Conservation (phyloP, 2,329 filamentous ascomycete genomes). For the Xylariaceae sp. region DNA sequence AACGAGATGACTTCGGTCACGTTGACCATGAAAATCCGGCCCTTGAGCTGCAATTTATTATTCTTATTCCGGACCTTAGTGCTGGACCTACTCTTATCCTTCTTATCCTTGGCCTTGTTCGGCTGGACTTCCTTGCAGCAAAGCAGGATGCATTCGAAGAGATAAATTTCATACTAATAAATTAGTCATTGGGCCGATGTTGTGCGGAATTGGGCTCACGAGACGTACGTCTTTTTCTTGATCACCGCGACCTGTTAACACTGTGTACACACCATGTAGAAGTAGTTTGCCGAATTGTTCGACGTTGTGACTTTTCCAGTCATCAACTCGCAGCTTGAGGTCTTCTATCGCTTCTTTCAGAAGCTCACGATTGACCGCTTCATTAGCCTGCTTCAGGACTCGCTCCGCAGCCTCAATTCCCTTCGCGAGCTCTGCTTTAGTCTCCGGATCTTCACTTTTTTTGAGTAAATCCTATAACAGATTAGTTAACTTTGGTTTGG, state of each 20-base stretch:
- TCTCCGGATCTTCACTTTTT: constrained; percentile 66
- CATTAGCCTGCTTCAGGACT: constrained; percentile 80
- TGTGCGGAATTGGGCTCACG: constrained; percentile 33
- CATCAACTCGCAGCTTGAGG: constrained; percentile 77
- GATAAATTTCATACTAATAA: constrained; percentile 86
- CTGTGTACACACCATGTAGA: constrained; percentile 84
- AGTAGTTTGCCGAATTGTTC: constrained; percentile 88
- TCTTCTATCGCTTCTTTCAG: constrained; percentile 80
- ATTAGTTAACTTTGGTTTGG: constrained; percentile 26
- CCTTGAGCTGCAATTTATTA: constrained; percentile 88
- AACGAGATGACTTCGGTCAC: constrained; percentile 90
- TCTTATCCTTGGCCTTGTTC: constrained; percentile 77
- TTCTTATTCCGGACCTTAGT: constrained; percentile 61
- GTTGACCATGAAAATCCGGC: constrained; percentile 98
- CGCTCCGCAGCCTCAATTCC: constrained; percentile 80
- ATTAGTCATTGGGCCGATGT: constrained; percentile 17
- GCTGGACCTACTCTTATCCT: constrained; percentile 56
- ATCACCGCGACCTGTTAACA: constrained; percentile 84
- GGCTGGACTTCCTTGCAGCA: constrained; percentile 94
- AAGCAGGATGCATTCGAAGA: constrained; percentile 91
- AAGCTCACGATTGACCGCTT: constrained; percentile 84
- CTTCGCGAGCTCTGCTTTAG: constrained; percentile 65
- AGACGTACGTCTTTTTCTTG: constrained; percentile 75
- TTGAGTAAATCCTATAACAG: constrained; percentile 71
- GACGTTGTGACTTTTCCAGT: constrained; percentile 92